phyloP scores from a whole-genome alignment of 225 moss, liverwort and hornwort genomes.

The Polytrichum commune region DNA sequence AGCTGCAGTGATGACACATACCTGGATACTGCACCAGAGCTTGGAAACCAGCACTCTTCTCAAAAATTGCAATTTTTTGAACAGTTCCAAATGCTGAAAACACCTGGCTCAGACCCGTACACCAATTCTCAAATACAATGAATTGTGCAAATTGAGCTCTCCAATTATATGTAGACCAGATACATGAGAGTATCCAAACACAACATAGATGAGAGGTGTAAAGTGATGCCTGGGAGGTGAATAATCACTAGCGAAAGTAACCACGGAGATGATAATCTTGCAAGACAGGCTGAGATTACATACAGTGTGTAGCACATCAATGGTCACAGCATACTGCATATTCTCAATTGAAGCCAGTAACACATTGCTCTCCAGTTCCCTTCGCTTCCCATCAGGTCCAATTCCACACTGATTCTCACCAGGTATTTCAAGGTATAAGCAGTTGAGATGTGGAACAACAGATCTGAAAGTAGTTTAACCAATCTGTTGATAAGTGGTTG shows the following conservation, averaged over 20 bases:
- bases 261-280: no score
- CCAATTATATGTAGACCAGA: background rate
- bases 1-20: conserved; percentile 9
- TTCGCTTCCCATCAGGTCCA: conserved; percentile 92
- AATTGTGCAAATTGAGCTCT: background rate
- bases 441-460: no score
- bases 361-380: conserved; percentile 99
- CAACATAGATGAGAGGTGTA: background rate
- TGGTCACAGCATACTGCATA: conserved; percentile 99
- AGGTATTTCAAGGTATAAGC: background rate
- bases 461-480: no score
- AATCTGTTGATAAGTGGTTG: no score
- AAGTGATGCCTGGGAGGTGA: background rate
- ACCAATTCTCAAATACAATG: background rate
- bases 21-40: conserved; percentile 98
- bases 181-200: background rate
- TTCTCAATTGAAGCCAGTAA: conserved; percentile 94
- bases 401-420: conserved; percentile 69
- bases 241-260: background rate
- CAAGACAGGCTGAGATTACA: conserved; percentile 2
- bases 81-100: conserved; percentile 97
- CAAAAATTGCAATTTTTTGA: conserved; percentile 97
- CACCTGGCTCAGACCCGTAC: conserved; percentile 40
- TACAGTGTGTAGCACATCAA: conserved; percentile 97
- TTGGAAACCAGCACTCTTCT: conserved; percentile 98